Evolutionary conservation across 495 filamentous ascomycete species (phyloP).

Genomic region (Glonium stellatum): DNA sequence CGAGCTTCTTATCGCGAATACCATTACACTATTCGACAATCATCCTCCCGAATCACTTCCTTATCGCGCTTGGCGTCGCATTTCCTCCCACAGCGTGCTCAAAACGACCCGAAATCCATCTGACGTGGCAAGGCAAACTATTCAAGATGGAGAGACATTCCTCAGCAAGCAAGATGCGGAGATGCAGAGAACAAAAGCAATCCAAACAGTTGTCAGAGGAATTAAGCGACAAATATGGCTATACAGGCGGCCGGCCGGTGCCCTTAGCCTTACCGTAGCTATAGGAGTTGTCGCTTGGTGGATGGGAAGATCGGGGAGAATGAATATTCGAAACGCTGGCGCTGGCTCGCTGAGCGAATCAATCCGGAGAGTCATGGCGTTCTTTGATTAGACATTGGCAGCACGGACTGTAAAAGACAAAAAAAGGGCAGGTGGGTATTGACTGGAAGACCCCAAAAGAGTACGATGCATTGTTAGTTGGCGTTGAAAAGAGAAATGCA

Average conservation of each 20-base stretch:
- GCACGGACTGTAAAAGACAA: not conserved
- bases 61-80: conserved; percentile 54
- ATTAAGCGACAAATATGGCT: conserved; percentile 10
- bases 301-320: conserved; percentile 11
- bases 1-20: conserved; percentile 62
- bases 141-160: conserved; percentile 53
- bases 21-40: conserved; percentile 53
- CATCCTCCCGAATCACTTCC: conserved; percentile 70
- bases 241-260: conserved; percentile 18
- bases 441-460: not conserved
- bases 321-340: not conserved
- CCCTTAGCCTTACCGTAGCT: conserved; percentile 15
- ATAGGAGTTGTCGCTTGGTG: conserved; percentile 23
- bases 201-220: conserved; percentile 1
- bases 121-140: conserved; percentile 39
- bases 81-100: conserved; percentile 71
- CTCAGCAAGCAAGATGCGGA: conserved; percentile 66
- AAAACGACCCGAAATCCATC: conserved; percentile 62
- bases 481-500: too few relatives aligned
- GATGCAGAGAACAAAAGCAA: conserved; percentile 42
- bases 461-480: not conserved
- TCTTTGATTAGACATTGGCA: conserved; percentile 3
- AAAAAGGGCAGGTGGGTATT: too few relatives aligned
- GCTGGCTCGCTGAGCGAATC: conserved; percentile 7
- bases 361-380: conserved; percentile 1